These are phyloP conservation scores for Colletotrichum sansevieriae DNA, from an alignment of 2,329 filamentous ascomycete species.

Conservation along the genomic window DNA sequence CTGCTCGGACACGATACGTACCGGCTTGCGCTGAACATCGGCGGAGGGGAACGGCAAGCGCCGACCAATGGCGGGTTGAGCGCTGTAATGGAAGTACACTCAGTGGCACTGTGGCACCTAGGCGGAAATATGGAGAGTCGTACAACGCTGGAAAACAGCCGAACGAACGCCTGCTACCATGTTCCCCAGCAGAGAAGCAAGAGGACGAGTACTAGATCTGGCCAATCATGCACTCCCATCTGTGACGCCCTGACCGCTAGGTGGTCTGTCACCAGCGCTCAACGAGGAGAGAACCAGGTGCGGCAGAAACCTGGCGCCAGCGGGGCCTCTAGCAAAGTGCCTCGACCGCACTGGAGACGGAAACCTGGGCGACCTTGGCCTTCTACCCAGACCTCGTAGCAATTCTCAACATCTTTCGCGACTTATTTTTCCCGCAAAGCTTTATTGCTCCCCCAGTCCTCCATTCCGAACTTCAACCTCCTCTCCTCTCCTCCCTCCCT, in stretches of 20 bases:
- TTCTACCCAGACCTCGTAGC: constrained; percentile 24
- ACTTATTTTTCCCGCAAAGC: constrained; percentile 42
- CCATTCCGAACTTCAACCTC: constrained; percentile 29
- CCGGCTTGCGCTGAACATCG: constrained; percentile 37
- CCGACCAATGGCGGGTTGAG: constrained; percentile 31
- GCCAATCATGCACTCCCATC: constrained; percentile 25
- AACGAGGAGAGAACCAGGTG: constrained; percentile 17
- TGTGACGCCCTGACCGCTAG: constrained; percentile 17
- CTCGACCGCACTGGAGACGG: constrained; percentile 29
- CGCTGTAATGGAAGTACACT: constrained; percentile 43
- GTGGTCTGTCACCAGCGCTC: constrained; percentile 39
- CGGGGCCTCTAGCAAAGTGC: background rate
- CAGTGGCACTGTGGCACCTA: constrained; percentile 24
- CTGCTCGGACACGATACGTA: background rate
- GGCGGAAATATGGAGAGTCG: constrained; percentile 40
- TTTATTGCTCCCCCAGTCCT: constrained; percentile 38
- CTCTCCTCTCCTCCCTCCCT: constrained; percentile 29
- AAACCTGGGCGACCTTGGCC: constrained; percentile 34
- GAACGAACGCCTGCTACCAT: constrained; percentile 39
- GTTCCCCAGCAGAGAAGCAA: constrained; percentile 34
- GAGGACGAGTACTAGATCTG: constrained; percentile 14
- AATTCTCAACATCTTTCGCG: constrained; percentile 40
- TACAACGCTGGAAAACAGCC: constrained; percentile 41
- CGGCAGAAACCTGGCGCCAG: background rate
- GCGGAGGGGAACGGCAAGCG: constrained; percentile 34